Evolutionary conservation across 2,329 filamentous ascomycete genomes (phyloP), one percentile per base, ranked within the genome.

Genomic region (Venturia nashicola): DNA sequence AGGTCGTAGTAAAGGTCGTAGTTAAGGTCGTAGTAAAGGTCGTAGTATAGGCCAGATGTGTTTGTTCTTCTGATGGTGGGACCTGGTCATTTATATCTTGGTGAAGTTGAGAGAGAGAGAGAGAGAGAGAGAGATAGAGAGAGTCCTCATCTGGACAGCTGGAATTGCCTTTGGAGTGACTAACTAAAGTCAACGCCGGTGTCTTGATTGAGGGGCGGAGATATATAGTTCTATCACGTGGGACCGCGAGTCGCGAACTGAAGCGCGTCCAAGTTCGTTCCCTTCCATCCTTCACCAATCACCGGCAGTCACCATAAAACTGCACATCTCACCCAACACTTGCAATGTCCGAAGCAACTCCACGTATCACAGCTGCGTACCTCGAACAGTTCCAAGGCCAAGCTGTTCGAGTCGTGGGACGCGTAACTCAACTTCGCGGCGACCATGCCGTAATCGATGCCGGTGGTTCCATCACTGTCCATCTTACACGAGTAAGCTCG

Each of bases 321-420:
- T 4, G 27, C n/a, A 46, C 4, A n/a, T 39, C 44, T 46, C 20
- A 20, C 32, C 1, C 43, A 20, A 32, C 23, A 57, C 12, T 40
- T 32, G 55, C 8, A 51, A 57, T 57, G 51, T 32, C 43, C 36
- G 61, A 63, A 44, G 46, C 61, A 36, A 86, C 91, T 60, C 93
- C 94, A 39, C 91, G 94, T 75, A 85, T 97, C 74, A 90, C 89
- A 59, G 88, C 89, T 62, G 78, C 82, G 48, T 89, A 93, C 76
- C 87, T 97, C 65, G 85, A 91, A 72, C 81, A 82, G 71, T 96
- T 92, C 77, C 75, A 77, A 61, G 76, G 83, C 72, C 78, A 84
- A 68, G 89, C 89, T 67, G 89, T 97, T 67, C 91, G 91, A 70
- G 80, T 97, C 64, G 82, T 96, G 5, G 94, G 94, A 70, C 91